Base-by-base conservation (phyloP, 371 early-diverging fungal species). In the Rhizopus stolonifer region DNA sequence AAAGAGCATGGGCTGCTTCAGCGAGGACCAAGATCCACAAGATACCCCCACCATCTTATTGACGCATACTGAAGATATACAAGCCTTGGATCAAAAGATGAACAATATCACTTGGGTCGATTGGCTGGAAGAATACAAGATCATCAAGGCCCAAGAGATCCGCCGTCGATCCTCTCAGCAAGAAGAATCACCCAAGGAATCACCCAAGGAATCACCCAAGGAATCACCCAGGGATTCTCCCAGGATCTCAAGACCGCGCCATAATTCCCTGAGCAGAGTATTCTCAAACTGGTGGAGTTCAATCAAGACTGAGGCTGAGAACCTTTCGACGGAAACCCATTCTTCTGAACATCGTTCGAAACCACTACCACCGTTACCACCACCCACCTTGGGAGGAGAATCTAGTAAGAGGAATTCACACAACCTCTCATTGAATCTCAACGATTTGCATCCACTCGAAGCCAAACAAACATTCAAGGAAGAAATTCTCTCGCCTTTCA, bases 51-150 rank as follows among this genome's bases (percentile, higher is more conserved):
- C n/a, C n/a, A n/a, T n/a, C n/a, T n/a, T n/a, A n/a, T n/a, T n/a
- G n/a, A n/a, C n/a, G n/a, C n/a, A n/a, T n/a, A n/a, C n/a, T n/a
- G n/a, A n/a, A n/a, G n/a, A n/a, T n/a, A n/a, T n/a, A n/a, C n/a
- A n/a, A n/a, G n/a, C n/a, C n/a, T n/a, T 45, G 32, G 31, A 29
- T 29, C 36, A 34, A 5, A 21, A 9, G 17, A 61, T 68, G n/a
- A 58, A 61, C 22, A 56, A 60, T 11, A 54, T 79, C 17, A 63
- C 76, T 8, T 79, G 79, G 79, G 76, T 79, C 0, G 79, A 79
- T 38, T 79, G 79, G 79, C 25, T 79, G n/a, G 79, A 79, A 33
- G 79, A 79, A 45, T 79, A 79, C 29, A 67, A 65, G 17, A 34
- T 66, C 3, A 50, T 69, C n/a, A 68, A 68, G 40, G 60, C 64